phyloP scores from a whole-genome alignment of 805 yeast species.

The Metschnikowia similis region DNA sequence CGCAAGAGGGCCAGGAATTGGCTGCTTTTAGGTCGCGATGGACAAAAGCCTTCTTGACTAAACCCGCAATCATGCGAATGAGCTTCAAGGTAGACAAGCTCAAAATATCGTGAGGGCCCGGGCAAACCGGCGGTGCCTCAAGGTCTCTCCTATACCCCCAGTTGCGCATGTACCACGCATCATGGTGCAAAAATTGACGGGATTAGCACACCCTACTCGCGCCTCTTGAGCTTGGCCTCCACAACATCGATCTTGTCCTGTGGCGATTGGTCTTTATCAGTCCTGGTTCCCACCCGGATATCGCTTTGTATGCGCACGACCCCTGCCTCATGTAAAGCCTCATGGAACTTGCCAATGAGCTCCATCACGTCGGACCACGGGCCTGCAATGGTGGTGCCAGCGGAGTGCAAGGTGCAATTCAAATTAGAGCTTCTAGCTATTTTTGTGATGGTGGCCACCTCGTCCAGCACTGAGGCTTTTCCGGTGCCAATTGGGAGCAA shows the following conservation, averaged over 20 bases:
- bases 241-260: conserved; percentile 69
- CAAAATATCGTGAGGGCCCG: not conserved
- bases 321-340: conserved; percentile 62
- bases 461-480: conserved; percentile 74
- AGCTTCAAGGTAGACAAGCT: not conserved
- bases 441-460: conserved; percentile 66
- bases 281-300: conserved; percentile 81
- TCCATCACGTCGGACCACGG: conserved; percentile 89
- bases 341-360: conserved; percentile 74
- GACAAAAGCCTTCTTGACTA: conserved; percentile 59
- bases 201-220: not conserved
- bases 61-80: conserved; percentile 37
- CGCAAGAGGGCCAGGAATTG: conserved; percentile 52
- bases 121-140: not conserved
- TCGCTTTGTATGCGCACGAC: conserved; percentile 80
- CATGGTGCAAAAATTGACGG: too few relatives aligned
- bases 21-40: conserved; percentile 46
- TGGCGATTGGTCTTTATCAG: conserved; percentile 68
- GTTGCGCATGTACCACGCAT: too few relatives aligned
- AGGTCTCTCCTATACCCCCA: too few relatives aligned
- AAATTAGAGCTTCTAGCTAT: conserved; percentile 59
- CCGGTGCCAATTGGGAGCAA: conserved; percentile 83
- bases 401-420: conserved; percentile 74
- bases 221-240: conserved; percentile 38
- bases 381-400: conserved; percentile 89